phyloP scores from a whole-genome alignment of 192 early-diverging fungal genomes.

The Podochytrium sp. region DNA sequence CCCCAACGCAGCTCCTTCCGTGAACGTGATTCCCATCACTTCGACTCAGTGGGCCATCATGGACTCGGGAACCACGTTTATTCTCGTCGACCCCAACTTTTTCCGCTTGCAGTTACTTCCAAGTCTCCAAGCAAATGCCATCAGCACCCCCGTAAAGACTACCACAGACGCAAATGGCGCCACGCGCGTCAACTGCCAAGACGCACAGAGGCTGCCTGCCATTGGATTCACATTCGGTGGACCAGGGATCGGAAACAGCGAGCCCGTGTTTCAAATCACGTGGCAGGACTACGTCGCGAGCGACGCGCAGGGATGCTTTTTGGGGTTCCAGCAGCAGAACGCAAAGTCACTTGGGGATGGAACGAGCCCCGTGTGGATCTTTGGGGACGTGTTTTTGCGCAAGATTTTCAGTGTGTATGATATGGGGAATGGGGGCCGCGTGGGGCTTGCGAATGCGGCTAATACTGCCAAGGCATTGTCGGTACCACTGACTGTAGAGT shows the following conservation, averaged over 20 bases:
- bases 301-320: background rate
- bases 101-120: conserved; percentile 3
- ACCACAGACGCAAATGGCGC: background rate
- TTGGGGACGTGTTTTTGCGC: conserved; percentile 50
- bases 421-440: conserved; percentile 30
- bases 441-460: conserved; percentile 23
- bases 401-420: conserved; percentile 48
- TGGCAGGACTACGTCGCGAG: conserved; percentile 2
- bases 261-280: conserved; percentile 13
- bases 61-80: conserved; percentile 19
- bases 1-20: background rate
- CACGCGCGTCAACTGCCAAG: background rate
- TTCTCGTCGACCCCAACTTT: conserved; percentile 10
- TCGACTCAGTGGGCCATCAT: background rate
- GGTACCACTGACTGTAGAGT: no score
- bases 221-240: conserved; percentile 4
- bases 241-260: background rate
- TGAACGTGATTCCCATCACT: background rate
- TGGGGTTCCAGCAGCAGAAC: background rate
- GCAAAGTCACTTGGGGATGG: background rate
- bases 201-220: conserved; percentile 3
- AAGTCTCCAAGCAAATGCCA: background rate
- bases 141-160: background rate
- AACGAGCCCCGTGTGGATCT: conserved; percentile 33
- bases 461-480: no score